phyloP scores from a whole-genome alignment of 1,139 yeast genomes.

The Meyerozyma guilliermondii region DNA sequence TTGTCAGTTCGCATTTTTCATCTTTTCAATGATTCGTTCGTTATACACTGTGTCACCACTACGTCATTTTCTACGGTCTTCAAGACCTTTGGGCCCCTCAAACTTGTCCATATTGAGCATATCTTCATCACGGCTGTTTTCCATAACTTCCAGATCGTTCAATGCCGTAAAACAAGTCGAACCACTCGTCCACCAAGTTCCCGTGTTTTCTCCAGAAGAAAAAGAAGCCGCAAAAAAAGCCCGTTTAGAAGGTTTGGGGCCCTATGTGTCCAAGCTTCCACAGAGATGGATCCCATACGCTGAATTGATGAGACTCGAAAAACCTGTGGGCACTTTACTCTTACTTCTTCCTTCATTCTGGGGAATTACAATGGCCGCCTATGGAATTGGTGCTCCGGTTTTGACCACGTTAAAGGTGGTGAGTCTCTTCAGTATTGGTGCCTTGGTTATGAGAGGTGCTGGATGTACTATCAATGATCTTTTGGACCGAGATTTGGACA shows the following conservation, averaged over 20 bases:
- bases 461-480: constrained; percentile 96
- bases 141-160: neutral
- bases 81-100: neutral
- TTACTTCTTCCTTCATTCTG: constrained; percentile 75
- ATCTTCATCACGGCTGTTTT: neutral
- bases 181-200: neutral
- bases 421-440: constrained; percentile 72
- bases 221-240: constrained; percentile 51
- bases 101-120: neutral
- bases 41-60: neutral
- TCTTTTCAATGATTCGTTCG: neutral
- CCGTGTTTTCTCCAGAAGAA: constrained; percentile 48
- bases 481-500: constrained; percentile 76
- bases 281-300: constrained; percentile 80
- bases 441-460: constrained; percentile 93
- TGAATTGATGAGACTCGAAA: constrained; percentile 84
- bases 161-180: neutral
- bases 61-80: neutral
- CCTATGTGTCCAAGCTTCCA: constrained; percentile 60
- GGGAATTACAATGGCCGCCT: constrained; percentile 86
- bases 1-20: neutral
- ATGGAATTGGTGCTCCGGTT: constrained; percentile 62
- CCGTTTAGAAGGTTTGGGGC: constrained; percentile 55
- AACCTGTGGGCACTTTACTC: constrained; percentile 89
- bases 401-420: constrained; percentile 54